Evolutionary conservation across 2,329 filamentous ascomycete species (phyloP), one percentile per base, ranked within the genome.

Genomic region (Aspergillus uvarum): DNA sequence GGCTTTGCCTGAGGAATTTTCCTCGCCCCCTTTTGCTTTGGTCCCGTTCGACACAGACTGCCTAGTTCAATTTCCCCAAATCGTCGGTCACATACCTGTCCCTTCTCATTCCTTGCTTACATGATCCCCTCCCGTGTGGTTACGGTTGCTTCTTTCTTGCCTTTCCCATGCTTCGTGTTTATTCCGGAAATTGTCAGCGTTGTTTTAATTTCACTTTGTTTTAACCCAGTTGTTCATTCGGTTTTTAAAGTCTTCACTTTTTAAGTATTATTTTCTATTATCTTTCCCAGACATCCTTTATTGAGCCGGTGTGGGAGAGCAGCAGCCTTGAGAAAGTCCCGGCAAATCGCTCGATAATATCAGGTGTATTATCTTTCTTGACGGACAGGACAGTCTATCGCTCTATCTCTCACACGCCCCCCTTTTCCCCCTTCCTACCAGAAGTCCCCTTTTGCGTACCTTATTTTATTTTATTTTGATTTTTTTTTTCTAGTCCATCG

Each of bases 401-500:
- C 26, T 52, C 38, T 50, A 22, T 54, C 51, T 49, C 51, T 26
- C 51, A 47, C 56, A 21, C 51, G 31, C 50, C 29, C 64, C 2
- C 70, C 72, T 58, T 47, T 56, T 54, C 24, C 47, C 38, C 42
- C 48, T 49, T 47, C 56, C 54, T 44, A 52, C 54, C 38, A 49
- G 59, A 52, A 56, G 31, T 42, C 35, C 16, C 47, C 31, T 59
- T 58, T 55, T 47, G 14, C 32, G 32, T 35, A 35, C 32, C 63
- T 55, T 61, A 63, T 67, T 59, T 62, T 66, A 58, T 61, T 62
- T 64, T 60, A 12, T 12, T 16, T 35, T 35, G 4, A 5, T 35
- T 1, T 35, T 35, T 35, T 35, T 16, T 4, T 35, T n/a, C n/a
- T 35, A 44, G 1, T 44, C 7, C 38, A 44, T 48, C 26, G 22